These are phyloP conservation scores for Phytophthora sp. DNA, from an alignment of 352 stramenopile genomes.

Conservation along the genomic window DNA sequence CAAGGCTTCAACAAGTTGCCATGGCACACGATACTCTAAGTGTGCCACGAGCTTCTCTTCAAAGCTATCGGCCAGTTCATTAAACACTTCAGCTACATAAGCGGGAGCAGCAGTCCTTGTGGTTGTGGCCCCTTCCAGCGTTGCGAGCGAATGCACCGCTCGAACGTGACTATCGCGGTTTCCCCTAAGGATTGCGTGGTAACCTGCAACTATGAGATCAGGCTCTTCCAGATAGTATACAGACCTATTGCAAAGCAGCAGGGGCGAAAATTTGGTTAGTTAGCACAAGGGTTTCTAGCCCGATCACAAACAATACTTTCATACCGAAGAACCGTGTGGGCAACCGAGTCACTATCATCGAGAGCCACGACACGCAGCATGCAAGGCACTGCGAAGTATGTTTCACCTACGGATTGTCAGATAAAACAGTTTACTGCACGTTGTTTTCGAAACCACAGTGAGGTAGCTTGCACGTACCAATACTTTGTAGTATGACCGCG, in stretches of 20 bases:
- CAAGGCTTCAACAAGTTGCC: slow-evolving; percentile 75
- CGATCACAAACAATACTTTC: neutral
- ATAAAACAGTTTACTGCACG: neutral
- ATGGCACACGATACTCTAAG: slow-evolving; percentile 81
- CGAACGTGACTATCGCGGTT: slow-evolving; percentile 52
- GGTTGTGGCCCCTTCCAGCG: slow-evolving; percentile 53
- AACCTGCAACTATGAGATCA: slow-evolving; percentile 52
- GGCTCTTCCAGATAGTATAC: slow-evolving; percentile 72
- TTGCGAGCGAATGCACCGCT: slow-evolving; percentile 69
- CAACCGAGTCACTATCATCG: slow-evolving; percentile 75
- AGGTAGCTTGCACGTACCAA: slow-evolving; percentile 36
- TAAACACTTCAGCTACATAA: slow-evolving; percentile 82
- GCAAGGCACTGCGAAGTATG: slow-evolving; percentile 65
- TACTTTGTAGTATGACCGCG: slow-evolving; percentile 72
- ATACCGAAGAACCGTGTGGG: slow-evolving; percentile 78
- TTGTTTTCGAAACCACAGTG: neutral
- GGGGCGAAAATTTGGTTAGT: neutral
- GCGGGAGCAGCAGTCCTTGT: slow-evolving; percentile 57
- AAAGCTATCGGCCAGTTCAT: slow-evolving; percentile 80
- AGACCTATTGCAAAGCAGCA: slow-evolving; percentile 42
- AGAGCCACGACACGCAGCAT: slow-evolving; percentile 76
- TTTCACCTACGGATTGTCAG: slow-evolving; percentile 45
- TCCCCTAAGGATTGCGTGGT: slow-evolving; percentile 45
- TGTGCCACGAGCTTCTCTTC: slow-evolving; percentile 84
- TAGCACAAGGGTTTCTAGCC: neutral